These are phyloP conservation scores for Diutina scorzettiae DNA, from an alignment of 1,139 yeast species.

Conservation along the genomic window DNA sequence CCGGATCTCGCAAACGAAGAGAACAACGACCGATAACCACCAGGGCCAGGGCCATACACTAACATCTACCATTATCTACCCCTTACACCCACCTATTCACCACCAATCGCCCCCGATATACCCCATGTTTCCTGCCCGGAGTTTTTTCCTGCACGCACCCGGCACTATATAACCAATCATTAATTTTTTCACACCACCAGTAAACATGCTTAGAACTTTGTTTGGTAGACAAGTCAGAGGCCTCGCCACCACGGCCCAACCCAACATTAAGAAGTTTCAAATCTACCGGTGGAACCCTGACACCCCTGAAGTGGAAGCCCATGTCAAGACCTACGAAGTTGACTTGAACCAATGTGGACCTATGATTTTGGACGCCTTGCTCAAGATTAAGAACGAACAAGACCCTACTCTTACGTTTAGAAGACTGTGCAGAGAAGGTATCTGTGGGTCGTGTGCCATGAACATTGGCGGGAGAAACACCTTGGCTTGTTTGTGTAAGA, in stretches of 20 bases:
- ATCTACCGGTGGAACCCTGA: slow-evolving; percentile 99
- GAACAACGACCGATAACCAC: too few relatives aligned
- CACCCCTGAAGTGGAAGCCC: slow-evolving; percentile 86
- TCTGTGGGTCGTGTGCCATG: slow-evolving; percentile 99
- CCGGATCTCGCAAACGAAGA: too few relatives aligned
- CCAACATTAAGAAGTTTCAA: slow-evolving; percentile 71
- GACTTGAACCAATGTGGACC: slow-evolving; percentile 94
- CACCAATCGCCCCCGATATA: background rate
- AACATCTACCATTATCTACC: background rate
- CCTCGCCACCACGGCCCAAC: slow-evolving; percentile 29
- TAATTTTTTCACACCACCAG: background rate
- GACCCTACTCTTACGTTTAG: slow-evolving; percentile 93
- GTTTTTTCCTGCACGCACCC: background rate
- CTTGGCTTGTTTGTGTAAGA: slow-evolving; percentile 90
- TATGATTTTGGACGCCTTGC: slow-evolving; percentile 90
- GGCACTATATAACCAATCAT: background rate
- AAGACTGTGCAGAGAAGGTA: slow-evolving; percentile 99
- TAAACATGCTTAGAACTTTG: slow-evolving; percentile 14
- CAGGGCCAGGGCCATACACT: background rate
- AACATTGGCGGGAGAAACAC: slow-evolving; percentile 97
- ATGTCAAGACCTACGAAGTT: slow-evolving; percentile 68
- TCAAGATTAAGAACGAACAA: slow-evolving; percentile 92
- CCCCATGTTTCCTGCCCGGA: background rate
- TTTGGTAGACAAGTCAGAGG: slow-evolving; percentile 16
- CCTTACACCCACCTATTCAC: background rate